These are phyloP conservation scores for Salicornia ramosissima DNA, from an alignment of 148 eudicot genomes.

Conservation along the genomic window DNA sequence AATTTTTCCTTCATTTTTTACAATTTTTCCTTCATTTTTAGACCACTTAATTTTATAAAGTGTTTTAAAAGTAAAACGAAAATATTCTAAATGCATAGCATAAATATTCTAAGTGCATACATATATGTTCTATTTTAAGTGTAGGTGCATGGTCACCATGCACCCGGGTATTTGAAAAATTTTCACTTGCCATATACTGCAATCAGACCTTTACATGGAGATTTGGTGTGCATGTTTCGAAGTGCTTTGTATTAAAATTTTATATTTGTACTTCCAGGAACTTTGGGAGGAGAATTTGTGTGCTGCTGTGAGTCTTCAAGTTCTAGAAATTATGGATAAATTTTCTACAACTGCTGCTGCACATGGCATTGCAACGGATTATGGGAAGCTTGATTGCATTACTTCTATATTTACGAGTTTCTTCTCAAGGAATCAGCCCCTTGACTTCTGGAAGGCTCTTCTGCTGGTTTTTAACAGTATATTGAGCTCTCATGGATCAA, in stretches of 20 bases:
- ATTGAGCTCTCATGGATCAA: slow-evolving; percentile 84
- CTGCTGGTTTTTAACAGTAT: slow-evolving; percentile 78
- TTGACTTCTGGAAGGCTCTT: slow-evolving; percentile 79
- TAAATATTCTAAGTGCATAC: too few relatives aligned
- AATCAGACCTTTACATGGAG: neutral
- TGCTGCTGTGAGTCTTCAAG: slow-evolving; percentile 95
- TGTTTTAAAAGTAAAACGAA: too few relatives aligned
- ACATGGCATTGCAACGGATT: slow-evolving; percentile 84
- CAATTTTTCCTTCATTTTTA: too few relatives aligned
- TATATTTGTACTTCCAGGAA: slow-evolving; percentile 52
- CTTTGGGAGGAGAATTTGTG: slow-evolving; percentile 99
- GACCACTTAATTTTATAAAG: too few relatives aligned
- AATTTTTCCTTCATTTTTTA: too few relatives aligned
- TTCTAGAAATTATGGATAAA: slow-evolving; percentile 75
- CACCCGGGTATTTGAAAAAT: too few relatives aligned
- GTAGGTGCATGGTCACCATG: too few relatives aligned
- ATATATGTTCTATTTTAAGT: too few relatives aligned
- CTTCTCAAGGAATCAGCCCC: slow-evolving; percentile 86
- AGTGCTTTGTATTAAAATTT: too few relatives aligned
- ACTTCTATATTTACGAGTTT: slow-evolving; percentile 83
- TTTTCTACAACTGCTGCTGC: slow-evolving; percentile 79
- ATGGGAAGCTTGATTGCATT: slow-evolving; percentile 96
- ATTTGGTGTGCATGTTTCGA: neutral
- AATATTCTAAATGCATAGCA: too few relatives aligned
- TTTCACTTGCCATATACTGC: neutral